Evolutionary conservation across 148 eudicot species (phyloP).

Genomic region (Amaranthus hypochondriacus): DNA sequence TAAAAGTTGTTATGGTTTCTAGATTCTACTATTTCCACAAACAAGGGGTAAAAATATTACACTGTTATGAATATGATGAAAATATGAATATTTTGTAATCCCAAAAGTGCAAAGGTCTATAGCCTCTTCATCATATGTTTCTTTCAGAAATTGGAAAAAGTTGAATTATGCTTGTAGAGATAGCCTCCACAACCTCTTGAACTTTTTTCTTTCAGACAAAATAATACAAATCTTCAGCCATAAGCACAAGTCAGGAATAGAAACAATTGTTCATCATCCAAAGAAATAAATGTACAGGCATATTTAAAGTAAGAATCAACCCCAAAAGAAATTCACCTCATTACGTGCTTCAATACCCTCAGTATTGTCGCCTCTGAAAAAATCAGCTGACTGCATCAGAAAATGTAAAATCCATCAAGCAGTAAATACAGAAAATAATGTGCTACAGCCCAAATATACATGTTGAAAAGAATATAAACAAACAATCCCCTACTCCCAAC

Average conservation of each 20-base stretch:
- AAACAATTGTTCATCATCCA: not conserved
- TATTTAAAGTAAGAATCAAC: not conserved
- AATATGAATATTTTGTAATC: not conserved
- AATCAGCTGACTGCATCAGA: constrained; percentile 75
- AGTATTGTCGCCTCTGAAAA: constrained; percentile 92
- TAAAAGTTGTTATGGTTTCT: too few relatives aligned
- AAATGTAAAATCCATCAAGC: constrained; percentile 15
- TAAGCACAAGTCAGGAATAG: not conserved
- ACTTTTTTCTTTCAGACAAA: not conserved
- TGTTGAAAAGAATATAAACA: not conserved
- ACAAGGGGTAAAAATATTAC: not conserved
- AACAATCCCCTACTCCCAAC: not conserved
- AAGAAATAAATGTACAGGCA: not conserved
- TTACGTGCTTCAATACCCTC: constrained; percentile 98
- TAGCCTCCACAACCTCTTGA: not conserved
- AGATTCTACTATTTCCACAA: not conserved
- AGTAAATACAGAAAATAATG: not conserved
- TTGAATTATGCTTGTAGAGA: not conserved
- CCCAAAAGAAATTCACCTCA: constrained; percentile 56
- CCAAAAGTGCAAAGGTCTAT: not conserved
- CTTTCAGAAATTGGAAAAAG: not conserved
- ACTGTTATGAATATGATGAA: not conserved
- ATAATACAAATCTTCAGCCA: not conserved
- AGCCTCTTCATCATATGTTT: not conserved
- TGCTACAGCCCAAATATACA: not conserved